Base-by-base conservation (phyloP, 169 alveolate genomes). In the Cryptosporidium andersoni region DNA sequence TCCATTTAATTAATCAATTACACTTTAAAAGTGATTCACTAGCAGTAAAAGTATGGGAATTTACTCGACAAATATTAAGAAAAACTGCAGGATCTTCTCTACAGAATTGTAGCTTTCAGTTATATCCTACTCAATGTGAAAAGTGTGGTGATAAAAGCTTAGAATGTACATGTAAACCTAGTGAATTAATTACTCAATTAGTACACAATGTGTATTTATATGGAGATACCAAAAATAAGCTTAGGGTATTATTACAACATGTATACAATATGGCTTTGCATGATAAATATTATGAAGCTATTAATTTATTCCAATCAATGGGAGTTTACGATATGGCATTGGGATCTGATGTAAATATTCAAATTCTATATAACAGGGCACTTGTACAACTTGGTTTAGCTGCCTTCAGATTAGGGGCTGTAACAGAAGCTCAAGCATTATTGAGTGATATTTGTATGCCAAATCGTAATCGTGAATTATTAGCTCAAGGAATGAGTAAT, bases 301-400 rank as follows among this genome's bases (percentile, higher is more conserved):
- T 92, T 56, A 96, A 92, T 80, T 82, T 94, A 80, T 90, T 94
- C 67, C 93, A 90, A 68, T 92, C 94, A 9, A 91, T 95, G 39
- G 95, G 94, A 67, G 91, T 94, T 34, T 96, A 93, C 51, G 97
- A 94, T 81, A 88, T 94, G 91, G 97, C 95, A 25, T 80, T 91
- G 49, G 95, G 92, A 88, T 89, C 95, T 51, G 98, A 95, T 63
- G 93, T 94, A 48, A 88, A 91, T 25, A 95, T 97, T 66, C 98
- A 97, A 93, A 95, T 96, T 45, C 89, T 97, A 80, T 95, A 94
- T 91, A 98, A 98, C 89, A 90, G 99, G 80, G 92, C 96, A 80
- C 82, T 96, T 52, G 98, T 97, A 1, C 98, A 96, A 90, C 89
- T 97, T 80, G 99, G 99, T 2, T 91, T 98, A 45, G 92, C 98